Evolutionary conservation across 208 protist species (phyloP).

Genomic region (Trypanosoma vivax): DNA sequence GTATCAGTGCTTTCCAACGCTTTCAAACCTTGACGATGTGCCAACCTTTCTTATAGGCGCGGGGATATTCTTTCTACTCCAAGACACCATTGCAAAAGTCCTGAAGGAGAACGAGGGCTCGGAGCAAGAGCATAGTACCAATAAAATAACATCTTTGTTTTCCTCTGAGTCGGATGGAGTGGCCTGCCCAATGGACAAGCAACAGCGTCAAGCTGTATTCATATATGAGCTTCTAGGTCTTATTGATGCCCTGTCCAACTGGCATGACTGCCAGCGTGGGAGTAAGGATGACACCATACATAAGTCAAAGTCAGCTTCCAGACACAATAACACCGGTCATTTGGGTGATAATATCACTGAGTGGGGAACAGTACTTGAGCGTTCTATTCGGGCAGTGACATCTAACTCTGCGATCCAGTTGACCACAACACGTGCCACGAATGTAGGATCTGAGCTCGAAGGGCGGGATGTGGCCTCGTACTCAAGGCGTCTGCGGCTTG

Average conservation of each 20-base stretch:
- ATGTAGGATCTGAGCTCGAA: neutral
- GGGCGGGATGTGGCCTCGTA: neutral
- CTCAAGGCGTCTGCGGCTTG: neutral
- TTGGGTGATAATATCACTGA: neutral
- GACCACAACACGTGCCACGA: neutral
- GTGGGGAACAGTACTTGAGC: neutral
- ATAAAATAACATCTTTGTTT: neutral
- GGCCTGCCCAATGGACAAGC: neutral
- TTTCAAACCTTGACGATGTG: constrained; percentile 54
- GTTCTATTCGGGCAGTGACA: neutral
- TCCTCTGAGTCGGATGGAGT: too few species aligned
- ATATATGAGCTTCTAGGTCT: constrained; percentile 13
- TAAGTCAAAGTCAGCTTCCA: neutral
- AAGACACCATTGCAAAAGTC: constrained; percentile 37
- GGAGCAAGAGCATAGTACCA: neutral
- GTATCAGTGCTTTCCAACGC: constrained; percentile 84
- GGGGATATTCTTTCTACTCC: constrained; percentile 71
- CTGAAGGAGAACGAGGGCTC: neutral
- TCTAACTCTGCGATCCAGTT: neutral
- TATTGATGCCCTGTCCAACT: constrained; percentile 7
- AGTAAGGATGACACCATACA: neutral
- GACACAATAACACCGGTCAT: neutral
- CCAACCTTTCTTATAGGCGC: constrained; percentile 72
- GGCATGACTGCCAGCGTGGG: neutral
- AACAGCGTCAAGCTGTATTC: constrained; percentile 6